A percentile compares a stretch with the other conserved stretches of the same genome.
phyloP scores from a whole-genome alignment of 192 early-diverging fungal genomes.

The Gaertneriomyces semiglobifer region DNA sequence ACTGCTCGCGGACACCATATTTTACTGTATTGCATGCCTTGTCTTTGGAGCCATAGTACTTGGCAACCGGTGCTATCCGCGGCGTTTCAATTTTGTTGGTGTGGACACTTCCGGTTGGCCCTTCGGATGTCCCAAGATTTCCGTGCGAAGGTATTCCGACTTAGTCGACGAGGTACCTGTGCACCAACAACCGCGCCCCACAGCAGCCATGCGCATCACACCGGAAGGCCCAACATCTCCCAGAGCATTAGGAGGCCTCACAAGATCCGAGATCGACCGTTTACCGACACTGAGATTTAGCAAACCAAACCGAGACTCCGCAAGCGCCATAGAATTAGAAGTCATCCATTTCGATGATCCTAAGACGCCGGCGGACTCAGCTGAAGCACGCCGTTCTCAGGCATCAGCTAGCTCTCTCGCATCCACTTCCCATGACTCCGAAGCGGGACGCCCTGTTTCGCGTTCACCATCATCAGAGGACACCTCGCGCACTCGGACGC shows the following conservation, averaged over 20 bases:
- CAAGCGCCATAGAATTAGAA: too few species aligned
- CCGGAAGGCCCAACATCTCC: background rate
- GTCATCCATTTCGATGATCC: too few species aligned
- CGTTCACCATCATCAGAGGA: background rate
- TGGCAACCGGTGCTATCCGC: constrained; percentile 7
- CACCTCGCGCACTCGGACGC: background rate
- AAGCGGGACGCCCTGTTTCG: background rate
- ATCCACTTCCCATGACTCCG: background rate
- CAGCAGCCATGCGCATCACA: background rate
- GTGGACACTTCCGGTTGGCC: constrained; percentile 20
- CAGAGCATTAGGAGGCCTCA: background rate
- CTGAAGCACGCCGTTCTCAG: background rate
- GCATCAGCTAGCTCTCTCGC: background rate
- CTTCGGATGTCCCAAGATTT: constrained; percentile 9
- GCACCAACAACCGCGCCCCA: constrained; percentile 5
- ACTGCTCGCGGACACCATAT: constrained; percentile 14
- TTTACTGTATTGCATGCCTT: constrained; percentile 17
- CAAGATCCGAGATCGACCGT: background rate
- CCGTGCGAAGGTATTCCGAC: constrained; percentile 8
- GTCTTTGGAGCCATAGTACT: constrained; percentile 5
- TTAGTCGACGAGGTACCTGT: background rate
- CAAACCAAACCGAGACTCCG: too few species aligned
- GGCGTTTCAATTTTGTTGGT: background rate
- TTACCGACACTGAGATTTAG: too few species aligned
- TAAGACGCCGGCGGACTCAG: background rate